Conservation (phyloP, 768 basidiomycete species). For the Kockovaella imperatae region DNA sequence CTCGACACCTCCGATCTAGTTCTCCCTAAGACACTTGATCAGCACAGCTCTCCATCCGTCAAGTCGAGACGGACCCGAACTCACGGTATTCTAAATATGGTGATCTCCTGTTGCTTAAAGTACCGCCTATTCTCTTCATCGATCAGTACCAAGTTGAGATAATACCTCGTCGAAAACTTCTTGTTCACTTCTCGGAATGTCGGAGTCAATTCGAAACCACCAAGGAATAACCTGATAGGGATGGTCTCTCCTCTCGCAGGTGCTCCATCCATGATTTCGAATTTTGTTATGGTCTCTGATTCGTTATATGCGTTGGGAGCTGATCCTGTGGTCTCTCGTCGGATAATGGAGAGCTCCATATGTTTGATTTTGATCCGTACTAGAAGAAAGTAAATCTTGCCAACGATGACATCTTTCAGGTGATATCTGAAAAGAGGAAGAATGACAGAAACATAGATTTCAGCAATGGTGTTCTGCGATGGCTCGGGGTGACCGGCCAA, state of each 20-base stretch:
- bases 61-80: background rate
- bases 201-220: conserved; percentile 95
- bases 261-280: conserved; percentile 98
- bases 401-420: conserved; percentile 96
- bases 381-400: conserved; percentile 97
- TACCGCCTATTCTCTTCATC: conserved; percentile 97
- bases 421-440: conserved; percentile 63
- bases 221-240: conserved; percentile 92
- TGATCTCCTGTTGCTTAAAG: conserved; percentile 97
- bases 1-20: conserved; percentile 7
- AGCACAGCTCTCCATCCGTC: background rate
- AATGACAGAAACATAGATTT: too few relatives aligned
- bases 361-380: conserved; percentile 99
- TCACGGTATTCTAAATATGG: conserved; percentile 74
- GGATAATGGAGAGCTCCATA: conserved; percentile 97
- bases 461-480: background rate
- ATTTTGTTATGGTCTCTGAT: conserved; percentile 97
- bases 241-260: conserved; percentile 98
- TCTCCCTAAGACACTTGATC: conserved; percentile 3
- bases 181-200: conserved; percentile 99
- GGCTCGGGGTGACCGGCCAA: background rate
- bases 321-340: conserved; percentile 90
- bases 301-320: conserved; percentile 99
- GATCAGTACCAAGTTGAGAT: conserved; percentile 91
- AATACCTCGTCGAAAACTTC: conserved; percentile 95